Evolutionary conservation across 2,329 filamentous ascomycete genomes (phyloP).

Genomic region (Colletotrichum lentis): DNA sequence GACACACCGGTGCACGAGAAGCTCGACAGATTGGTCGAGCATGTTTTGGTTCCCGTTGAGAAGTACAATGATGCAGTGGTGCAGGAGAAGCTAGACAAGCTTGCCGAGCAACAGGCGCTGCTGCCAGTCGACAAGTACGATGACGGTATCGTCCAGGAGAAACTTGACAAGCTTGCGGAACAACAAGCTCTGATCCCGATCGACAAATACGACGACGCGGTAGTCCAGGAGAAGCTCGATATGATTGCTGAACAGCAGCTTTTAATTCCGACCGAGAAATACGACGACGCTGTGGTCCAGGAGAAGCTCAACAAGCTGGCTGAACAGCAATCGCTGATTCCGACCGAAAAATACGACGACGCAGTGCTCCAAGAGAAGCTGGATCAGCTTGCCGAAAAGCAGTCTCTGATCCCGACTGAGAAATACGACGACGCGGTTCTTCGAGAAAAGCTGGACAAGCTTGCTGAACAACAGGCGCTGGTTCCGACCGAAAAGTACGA

Average conservation of each 20-base stretch:
- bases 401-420: constrained; percentile 29
- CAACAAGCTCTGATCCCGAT: constrained; percentile 56
- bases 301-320: constrained; percentile 25
- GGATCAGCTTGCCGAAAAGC: constrained; percentile 27
- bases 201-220: constrained; percentile 25
- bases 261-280: constrained; percentile 17
- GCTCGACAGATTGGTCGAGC: constrained; percentile 61
- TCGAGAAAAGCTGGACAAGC: constrained; percentile 45
- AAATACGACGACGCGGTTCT: constrained; percentile 42
- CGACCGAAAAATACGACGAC: constrained; percentile 24
- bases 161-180: constrained; percentile 59
- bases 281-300: constrained; percentile 20
- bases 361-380: constrained; percentile 12
- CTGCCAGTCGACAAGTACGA: constrained; percentile 40
- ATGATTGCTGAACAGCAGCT: constrained; percentile 57
- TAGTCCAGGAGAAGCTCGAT: constrained; percentile 24
- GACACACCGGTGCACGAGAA: constrained; percentile 43
- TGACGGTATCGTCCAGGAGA: constrained; percentile 42
- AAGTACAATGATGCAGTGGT: constrained; percentile 52
- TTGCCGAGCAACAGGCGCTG: constrained; percentile 41
- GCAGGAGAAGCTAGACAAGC: constrained; percentile 67
- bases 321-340: constrained; percentile 55
- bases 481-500: constrained; percentile 39
- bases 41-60: constrained; percentile 55
- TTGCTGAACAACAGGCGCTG: constrained; percentile 45